A percentile compares a stretch with the other conserved stretches of the same genome.
Evolutionary conservation across 208 protist genomes (phyloP).

Genomic region (Leishmania lainsoni): DNA sequence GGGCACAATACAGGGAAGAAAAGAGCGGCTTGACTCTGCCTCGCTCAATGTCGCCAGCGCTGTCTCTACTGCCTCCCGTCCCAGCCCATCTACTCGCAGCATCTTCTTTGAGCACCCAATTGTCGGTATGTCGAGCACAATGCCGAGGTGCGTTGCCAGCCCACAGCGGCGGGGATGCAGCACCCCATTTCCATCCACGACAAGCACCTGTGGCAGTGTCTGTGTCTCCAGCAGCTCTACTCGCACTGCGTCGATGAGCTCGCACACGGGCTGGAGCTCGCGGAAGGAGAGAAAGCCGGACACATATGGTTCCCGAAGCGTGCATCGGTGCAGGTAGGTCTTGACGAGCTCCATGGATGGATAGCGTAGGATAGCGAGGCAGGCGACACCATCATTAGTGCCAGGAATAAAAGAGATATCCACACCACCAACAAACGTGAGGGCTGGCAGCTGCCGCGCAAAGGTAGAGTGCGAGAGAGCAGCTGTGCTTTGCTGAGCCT

Average conservation of each 20-base stretch:
- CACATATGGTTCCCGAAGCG: slow-evolving; percentile 88
- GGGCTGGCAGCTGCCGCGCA: slow-evolving; percentile 11
- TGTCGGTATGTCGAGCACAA: slow-evolving; percentile 88
- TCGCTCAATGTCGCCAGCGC: slow-evolving; percentile 17
- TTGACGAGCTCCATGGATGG: slow-evolving; percentile 46
- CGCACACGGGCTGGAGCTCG: slow-evolving; percentile 73
- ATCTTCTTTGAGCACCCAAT: slow-evolving; percentile 94
- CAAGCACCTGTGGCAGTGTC: slow-evolving; percentile 80
- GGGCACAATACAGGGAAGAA: slow-evolving; percentile 8
- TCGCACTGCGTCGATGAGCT: slow-evolving; percentile 40
- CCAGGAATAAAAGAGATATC: slow-evolving; percentile 82
- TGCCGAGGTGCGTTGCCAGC: slow-evolving; percentile 94
- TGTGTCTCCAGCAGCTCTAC: slow-evolving; percentile 29
- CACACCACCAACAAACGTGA: slow-evolving; percentile 62
- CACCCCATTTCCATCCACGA: slow-evolving; percentile 97
- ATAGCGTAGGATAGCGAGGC: slow-evolving; percentile 68
- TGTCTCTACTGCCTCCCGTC: slow-evolving; percentile 38
- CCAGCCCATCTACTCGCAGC: slow-evolving; percentile 87
- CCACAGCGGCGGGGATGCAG: slow-evolving; percentile 94
- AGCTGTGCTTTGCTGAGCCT: not conserved
- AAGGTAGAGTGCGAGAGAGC: not conserved
- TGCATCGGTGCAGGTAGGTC: slow-evolving; percentile 62
- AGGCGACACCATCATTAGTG: slow-evolving; percentile 63
- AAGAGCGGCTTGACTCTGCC: not conserved
- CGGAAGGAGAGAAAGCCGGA: slow-evolving; percentile 96